Evolutionary conservation across 768 basidiomycete species (phyloP).

Genomic region (Pisolithus sp.): DNA sequence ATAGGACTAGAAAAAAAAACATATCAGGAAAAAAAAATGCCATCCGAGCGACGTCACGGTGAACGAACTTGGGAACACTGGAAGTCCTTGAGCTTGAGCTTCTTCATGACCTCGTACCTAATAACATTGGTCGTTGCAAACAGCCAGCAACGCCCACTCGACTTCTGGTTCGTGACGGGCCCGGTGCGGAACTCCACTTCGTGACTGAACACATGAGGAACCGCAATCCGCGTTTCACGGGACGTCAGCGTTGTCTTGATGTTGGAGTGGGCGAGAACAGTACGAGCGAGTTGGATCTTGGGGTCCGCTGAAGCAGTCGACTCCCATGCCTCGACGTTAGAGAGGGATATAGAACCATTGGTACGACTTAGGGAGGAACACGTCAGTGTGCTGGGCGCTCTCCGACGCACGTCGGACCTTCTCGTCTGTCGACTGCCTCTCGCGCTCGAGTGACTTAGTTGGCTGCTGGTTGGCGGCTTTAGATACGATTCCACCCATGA

Average conservation of each 20-base stretch:
- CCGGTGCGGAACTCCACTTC: constrained; percentile 74
- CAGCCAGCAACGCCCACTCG: constrained; percentile 90
- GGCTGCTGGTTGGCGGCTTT: constrained; percentile 19
- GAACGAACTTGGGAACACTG: constrained; percentile 75
- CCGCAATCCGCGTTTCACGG: constrained; percentile 53
- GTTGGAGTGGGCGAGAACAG: constrained; percentile 64
- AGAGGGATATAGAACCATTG: constrained; percentile 55
- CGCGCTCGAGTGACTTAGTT: constrained; percentile 16
- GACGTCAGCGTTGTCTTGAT: constrained; percentile 57
- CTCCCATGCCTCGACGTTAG: constrained; percentile 67
- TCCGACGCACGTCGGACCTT: constrained; percentile 7
- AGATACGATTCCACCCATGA: constrained; percentile 22
- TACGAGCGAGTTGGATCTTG: constrained; percentile 69
- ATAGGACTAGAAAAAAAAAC: constrained; percentile 51
- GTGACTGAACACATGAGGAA: constrained; percentile 79
- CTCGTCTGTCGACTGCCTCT: constrained; percentile 20
- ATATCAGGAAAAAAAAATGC: neutral
- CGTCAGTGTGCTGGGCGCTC: neutral
- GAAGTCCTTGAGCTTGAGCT: constrained; percentile 80
- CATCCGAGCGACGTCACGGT: neutral
- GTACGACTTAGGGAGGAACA: constrained; percentile 33
- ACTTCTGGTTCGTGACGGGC: constrained; percentile 83
- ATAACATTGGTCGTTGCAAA: constrained; percentile 89
- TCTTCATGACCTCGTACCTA: constrained; percentile 79
- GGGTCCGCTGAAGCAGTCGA: constrained; percentile 43